Conservation (phyloP, 169 alveolate genomes). For the Plasmodium blacklocki region DNA sequence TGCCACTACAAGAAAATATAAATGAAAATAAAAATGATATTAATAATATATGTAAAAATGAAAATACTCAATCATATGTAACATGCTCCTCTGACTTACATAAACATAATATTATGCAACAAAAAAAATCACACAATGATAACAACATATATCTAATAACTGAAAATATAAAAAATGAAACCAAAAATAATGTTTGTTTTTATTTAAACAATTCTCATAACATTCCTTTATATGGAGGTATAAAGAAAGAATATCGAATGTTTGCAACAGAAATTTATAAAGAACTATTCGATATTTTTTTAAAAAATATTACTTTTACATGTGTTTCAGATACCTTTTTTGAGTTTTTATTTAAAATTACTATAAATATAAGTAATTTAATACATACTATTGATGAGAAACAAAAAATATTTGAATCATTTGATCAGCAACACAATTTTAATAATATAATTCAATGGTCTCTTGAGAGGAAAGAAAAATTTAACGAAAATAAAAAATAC, state of each 20-base stretch:
- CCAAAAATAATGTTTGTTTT: constrained; percentile 45
- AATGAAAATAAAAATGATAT: neutral
- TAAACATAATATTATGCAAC: too few species aligned
- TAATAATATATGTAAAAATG: too few species aligned
- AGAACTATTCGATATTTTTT: constrained; percentile 66
- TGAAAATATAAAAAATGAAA: neutral
- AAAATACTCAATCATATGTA: neutral
- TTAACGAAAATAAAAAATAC: constrained; percentile 38
- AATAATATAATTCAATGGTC: constrained; percentile 63
- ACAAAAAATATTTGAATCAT: constrained; percentile 53
- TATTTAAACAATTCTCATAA: constrained; percentile 29
- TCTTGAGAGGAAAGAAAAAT: constrained; percentile 53
- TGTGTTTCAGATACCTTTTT: constrained; percentile 53
- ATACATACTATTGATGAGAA: constrained; percentile 49
- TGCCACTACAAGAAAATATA: neutral
- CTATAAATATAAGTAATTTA: constrained; percentile 57
- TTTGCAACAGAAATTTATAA: constrained; percentile 75
- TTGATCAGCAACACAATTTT: constrained; percentile 49
- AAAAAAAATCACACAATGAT: too few species aligned
- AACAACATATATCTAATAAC: too few species aligned
- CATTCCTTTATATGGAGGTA: constrained; percentile 21
- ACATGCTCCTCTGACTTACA: neutral
- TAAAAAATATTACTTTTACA: constrained; percentile 52
- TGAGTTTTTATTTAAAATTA: constrained; percentile 71
- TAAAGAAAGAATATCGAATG: constrained; percentile 53